phyloP scores from a whole-genome alignment of 1,284 basidiomycete genomes.

The Ceratobasidium sp. region DNA sequence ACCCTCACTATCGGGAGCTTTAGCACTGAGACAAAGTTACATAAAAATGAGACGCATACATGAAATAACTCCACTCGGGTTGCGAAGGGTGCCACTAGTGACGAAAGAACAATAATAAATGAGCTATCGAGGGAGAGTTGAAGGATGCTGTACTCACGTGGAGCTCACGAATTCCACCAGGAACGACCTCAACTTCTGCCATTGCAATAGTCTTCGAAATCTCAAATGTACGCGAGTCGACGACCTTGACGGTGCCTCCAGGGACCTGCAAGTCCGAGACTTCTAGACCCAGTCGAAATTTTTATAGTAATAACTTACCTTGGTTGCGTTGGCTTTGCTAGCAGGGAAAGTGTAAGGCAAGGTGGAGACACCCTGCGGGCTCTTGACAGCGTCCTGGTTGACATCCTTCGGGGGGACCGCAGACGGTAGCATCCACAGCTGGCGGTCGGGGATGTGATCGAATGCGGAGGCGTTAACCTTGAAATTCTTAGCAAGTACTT shows the following conservation, averaged over 20 bases:
- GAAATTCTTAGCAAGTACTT: constrained; percentile 62
- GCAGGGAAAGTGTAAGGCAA: constrained; percentile 67
- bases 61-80: constrained; percentile 54
- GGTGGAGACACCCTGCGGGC: constrained; percentile 67
- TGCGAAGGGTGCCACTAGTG: constrained; percentile 78
- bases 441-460: constrained; percentile 59
- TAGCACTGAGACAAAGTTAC: constrained; percentile 60
- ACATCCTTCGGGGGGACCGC: constrained; percentile 11
- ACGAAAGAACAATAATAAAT: constrained; percentile 33
- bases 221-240: constrained; percentile 34
- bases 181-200: constrained; percentile 16
- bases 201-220: constrained; percentile 32
- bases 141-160: constrained; percentile 61
- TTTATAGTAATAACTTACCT: neutral
- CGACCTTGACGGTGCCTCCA: constrained; percentile 30
- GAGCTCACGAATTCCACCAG: constrained; percentile 61
- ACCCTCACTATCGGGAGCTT: constrained; percentile 56
- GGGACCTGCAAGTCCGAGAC: neutral
- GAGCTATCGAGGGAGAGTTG: constrained; percentile 11
- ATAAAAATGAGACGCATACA: constrained; percentile 30
- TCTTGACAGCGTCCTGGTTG: constrained; percentile 57
- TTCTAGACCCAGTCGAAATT: neutral
- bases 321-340: constrained; percentile 65
- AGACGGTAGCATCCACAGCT: constrained; percentile 51
- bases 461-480: constrained; percentile 40